Evolutionary conservation across 106 monocot genomes (phyloP).

Genomic region (Dendrobium huoshanense): DNA sequence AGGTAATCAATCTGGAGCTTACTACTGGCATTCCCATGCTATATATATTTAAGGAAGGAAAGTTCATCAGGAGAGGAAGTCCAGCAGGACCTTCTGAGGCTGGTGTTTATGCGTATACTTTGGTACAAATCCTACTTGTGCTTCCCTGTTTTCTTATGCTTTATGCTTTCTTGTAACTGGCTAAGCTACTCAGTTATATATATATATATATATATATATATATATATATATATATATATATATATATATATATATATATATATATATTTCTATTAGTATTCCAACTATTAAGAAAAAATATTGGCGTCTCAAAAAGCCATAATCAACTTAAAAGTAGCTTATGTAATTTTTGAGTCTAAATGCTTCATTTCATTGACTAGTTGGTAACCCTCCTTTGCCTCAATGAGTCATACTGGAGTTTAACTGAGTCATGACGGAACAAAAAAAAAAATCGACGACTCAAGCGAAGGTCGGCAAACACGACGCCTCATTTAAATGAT

Average conservation of each 20-base stretch:
- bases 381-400: no score
- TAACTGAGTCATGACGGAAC: no score
- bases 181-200: background rate
- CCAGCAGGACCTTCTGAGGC: constrained; percentile 78
- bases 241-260: no score
- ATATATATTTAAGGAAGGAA: constrained; percentile 93
- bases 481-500: no score
- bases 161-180: background rate
- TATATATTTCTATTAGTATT: background rate
- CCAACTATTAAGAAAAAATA: background rate
- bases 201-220: no score
- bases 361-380: no score
- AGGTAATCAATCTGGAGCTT: constrained; percentile 92
- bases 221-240: background rate
- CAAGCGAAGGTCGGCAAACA: no score
- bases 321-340: no score
- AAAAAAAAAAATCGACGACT: no score
- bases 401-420: no score
- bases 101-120: constrained; percentile 90
- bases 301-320: background rate
- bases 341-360: no score
- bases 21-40: constrained; percentile 97
- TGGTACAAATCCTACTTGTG: constrained; percentile 35
- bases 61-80: constrained; percentile 84
- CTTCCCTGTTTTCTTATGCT: background rate